phyloP scores from a whole-genome alignment of 495 filamentous ascomycete genomes.

The Penicillium goetzii region DNA sequence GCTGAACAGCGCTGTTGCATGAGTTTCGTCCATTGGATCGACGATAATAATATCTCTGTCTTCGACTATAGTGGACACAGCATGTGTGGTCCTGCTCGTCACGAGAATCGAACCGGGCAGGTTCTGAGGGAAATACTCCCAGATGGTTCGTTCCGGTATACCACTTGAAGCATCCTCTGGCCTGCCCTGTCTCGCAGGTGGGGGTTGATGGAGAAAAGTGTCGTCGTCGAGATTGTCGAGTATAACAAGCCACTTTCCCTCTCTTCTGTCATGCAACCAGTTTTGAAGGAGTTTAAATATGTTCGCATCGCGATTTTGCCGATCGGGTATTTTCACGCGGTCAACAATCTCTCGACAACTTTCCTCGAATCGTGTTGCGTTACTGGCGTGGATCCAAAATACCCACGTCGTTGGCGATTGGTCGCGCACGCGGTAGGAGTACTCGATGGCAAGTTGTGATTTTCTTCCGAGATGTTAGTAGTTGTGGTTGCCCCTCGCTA shows the following conservation, averaged over 20 bases:
- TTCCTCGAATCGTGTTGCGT: constrained; percentile 41
- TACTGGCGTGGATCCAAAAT: constrained; percentile 55
- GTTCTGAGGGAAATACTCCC: constrained; percentile 1
- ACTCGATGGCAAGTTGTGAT: constrained; percentile 46
- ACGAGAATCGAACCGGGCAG: constrained; percentile 32
- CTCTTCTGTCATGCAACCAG: constrained; percentile 43
- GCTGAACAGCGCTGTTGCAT: constrained; percentile 43
- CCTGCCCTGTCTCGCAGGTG: not conserved
- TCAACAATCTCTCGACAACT: constrained; percentile 46
- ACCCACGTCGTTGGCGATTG: constrained; percentile 50
- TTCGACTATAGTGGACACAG: constrained; percentile 33
- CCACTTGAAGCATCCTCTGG: constrained; percentile 20
- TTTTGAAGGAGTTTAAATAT: constrained; percentile 43
- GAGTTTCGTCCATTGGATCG: constrained; percentile 33
- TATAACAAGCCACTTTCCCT: constrained; percentile 19
- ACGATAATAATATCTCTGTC: constrained; percentile 42
- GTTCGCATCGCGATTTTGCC: constrained; percentile 43
- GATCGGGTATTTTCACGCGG: constrained; percentile 35
- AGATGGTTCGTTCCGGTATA: not conserved
- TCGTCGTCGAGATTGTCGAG: constrained; percentile 24
- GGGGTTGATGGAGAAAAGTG: constrained; percentile 28
- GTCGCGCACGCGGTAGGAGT: constrained; percentile 36
- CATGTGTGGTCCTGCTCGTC: constrained; percentile 39
- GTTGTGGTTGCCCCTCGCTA: constrained; percentile 5
- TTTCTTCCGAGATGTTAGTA: constrained; percentile 33